Evolutionary conservation across 176 grass and related monocot genomes (phyloP).

Genomic region (Chloris gayana): DNA sequence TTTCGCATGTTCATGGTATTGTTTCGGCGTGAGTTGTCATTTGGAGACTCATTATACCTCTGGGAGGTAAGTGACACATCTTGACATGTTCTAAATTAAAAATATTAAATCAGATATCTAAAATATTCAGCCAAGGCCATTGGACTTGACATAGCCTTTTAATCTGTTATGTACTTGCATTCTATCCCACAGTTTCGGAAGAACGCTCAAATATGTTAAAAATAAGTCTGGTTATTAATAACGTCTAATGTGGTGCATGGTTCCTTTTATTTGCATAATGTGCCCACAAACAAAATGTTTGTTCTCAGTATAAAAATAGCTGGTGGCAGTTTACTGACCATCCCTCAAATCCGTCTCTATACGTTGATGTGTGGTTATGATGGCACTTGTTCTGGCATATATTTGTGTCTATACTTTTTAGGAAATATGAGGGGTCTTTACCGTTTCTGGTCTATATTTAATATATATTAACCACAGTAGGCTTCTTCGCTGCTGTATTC

Average conservation of each 20-base stretch:
- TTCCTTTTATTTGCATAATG: conserved; percentile 21
- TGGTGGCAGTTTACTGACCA: background rate
- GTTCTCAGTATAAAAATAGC: background rate
- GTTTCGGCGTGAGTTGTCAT: conserved; percentile 95
- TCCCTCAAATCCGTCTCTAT: background rate
- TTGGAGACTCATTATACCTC: conserved; percentile 94
- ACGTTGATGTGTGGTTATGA: background rate
- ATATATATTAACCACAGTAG: too few species aligned
- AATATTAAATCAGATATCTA: background rate
- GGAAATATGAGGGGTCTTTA: too few species aligned
- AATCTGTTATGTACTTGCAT: conserved; percentile 23
- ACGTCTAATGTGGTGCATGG: conserved; percentile 1
- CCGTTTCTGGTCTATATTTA: too few species aligned
- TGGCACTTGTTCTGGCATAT: background rate
- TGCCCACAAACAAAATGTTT: conserved; percentile 13
- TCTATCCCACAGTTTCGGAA: background rate
- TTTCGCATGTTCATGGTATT: conserved; percentile 99
- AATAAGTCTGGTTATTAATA: background rate
- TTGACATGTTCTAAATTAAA: too few species aligned
- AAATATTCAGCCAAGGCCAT: background rate
- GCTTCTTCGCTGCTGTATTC: too few species aligned
- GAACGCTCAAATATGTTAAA: conserved; percentile 23
- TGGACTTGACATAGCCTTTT: background rate
- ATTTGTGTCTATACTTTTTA: background rate
- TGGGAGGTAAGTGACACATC: conserved; percentile 79